phyloP scores from a whole-genome alignment of 352 stramenopile species.

The Pythium grandisporangium region DNA sequence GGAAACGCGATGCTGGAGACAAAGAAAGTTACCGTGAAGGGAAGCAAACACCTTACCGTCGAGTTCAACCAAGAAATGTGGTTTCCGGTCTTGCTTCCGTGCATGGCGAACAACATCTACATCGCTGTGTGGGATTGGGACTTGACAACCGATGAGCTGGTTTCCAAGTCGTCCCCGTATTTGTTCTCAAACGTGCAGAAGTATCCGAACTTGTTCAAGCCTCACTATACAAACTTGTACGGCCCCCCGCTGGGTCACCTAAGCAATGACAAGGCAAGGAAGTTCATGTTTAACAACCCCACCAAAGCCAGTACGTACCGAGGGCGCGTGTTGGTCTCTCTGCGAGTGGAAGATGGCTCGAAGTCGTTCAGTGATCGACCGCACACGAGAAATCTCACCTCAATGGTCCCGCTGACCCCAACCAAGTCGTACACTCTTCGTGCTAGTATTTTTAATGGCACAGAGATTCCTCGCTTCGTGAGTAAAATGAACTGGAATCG shows the following conservation, averaged over 20 bases:
- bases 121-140: conserved; percentile 82
- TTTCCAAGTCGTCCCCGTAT: conserved; percentile 58
- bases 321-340: conserved; percentile 52
- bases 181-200: conserved; percentile 66
- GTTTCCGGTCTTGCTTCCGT: conserved; percentile 77
- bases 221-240: conserved; percentile 79
- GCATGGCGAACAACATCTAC: conserved; percentile 75
- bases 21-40: conserved; percentile 57
- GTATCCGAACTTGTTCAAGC: conserved; percentile 41
- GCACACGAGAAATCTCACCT: conserved; percentile 52
- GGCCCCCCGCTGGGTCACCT: conserved; percentile 59
- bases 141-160: conserved; percentile 56
- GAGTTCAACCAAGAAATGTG: conserved; percentile 79
- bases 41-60: conserved; percentile 27
- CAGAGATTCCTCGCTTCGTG: conserved; percentile 69
- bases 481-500: conserved; percentile 60
- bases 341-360: conserved; percentile 53
- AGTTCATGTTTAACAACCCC: conserved; percentile 58
- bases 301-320: conserved; percentile 67
- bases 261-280: conserved; percentile 20
- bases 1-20: conserved; percentile 63
- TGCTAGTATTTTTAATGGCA: conserved; percentile 58
- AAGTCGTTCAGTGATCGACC: conserved; percentile 62
- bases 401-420: conserved; percentile 12
- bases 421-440: conserved; percentile 57